These are phyloP conservation scores for Cylindrodendrum hubeiense DNA, from an alignment of 2,329 filamentous ascomycete species.

Conservation along the genomic window DNA sequence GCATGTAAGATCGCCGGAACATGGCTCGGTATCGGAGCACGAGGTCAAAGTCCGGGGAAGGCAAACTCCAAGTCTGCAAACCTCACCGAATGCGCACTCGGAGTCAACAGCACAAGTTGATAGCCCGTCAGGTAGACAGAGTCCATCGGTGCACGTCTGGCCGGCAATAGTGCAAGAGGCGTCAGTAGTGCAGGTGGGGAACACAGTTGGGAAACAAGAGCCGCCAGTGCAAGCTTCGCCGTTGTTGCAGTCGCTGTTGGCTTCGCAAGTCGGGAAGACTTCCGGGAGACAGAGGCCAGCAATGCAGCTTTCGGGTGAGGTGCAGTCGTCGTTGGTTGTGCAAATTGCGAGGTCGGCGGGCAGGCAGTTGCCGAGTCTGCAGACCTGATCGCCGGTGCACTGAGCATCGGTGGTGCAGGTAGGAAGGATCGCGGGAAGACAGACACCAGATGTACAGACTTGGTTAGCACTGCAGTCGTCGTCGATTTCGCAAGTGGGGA, in stretches of 20 bases:
- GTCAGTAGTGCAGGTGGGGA: neutral
- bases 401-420: conserved; percentile 11
- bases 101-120: neutral
- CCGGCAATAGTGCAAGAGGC: neutral
- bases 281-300: conserved; percentile 12
- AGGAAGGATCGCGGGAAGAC: conserved; percentile 1
- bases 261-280: conserved; percentile 1
- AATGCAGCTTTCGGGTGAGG: neutral
- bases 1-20: neutral
- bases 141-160: neutral
- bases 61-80: conserved; percentile 19
- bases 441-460: conserved; percentile 6
- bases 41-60: neutral
- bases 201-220: conserved; percentile 2
- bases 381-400: conserved; percentile 11
- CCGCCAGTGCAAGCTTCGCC: conserved; percentile 10
- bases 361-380: conserved; percentile 18
- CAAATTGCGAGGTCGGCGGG: conserved; percentile 4
- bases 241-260: conserved; percentile 12
- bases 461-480: conserved; percentile 12
- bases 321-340: conserved; percentile 3
- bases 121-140: conserved; percentile 14
- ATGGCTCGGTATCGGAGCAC: neutral
- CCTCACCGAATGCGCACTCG: neutral
- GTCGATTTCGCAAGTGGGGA: neutral